A percentile compares a stretch with the other conserved stretches of the same genome.
These are phyloP conservation scores for Chrysosporium keratinophilum DNA, from an alignment of 2,329 filamentous ascomycete genomes.

Conservation along the genomic window DNA sequence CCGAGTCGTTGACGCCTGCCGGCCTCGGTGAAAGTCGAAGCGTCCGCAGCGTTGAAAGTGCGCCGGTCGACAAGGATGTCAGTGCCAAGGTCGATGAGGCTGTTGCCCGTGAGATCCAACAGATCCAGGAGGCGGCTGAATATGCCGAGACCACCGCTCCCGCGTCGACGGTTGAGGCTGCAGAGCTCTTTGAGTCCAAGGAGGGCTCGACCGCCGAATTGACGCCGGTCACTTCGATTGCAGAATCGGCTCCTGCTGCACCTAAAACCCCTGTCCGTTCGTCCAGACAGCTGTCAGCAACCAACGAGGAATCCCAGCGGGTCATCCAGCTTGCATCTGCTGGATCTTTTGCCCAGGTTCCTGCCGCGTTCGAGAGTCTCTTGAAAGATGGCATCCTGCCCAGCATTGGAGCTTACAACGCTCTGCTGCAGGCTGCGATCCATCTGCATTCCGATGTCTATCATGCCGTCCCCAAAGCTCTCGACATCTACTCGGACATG, in stretches of 20 bases:
- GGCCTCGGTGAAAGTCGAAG: slow-evolving; percentile 52
- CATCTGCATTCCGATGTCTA: slow-evolving; percentile 67
- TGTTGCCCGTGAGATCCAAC: slow-evolving; percentile 62
- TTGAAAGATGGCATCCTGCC: slow-evolving; percentile 72
- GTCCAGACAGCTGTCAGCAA: slow-evolving; percentile 41
- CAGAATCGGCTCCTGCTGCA: slow-evolving; percentile 38
- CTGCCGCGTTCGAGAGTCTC: slow-evolving; percentile 82
- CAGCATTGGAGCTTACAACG: slow-evolving; percentile 80
- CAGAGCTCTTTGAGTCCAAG: slow-evolving; percentile 14
- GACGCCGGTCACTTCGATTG: slow-evolving; percentile 17
- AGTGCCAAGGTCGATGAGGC: slow-evolving; percentile 77
- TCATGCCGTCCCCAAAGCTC: slow-evolving; percentile 77
- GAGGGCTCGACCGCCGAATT: slow-evolving; percentile 21
- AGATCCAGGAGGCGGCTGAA: slow-evolving; percentile 46
- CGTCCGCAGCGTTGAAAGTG: slow-evolving; percentile 45
- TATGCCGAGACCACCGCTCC: slow-evolving; percentile 30
- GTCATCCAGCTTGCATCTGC: slow-evolving; percentile 62
- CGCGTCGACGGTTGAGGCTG: slow-evolving; percentile 22
- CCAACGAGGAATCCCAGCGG: slow-evolving; percentile 63
- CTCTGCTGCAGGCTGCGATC: slow-evolving; percentile 73
- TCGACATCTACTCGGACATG: slow-evolving; percentile 97
- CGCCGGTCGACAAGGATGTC: slow-evolving; percentile 38
- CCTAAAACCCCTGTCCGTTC: slow-evolving; percentile 46
- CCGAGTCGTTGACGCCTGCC: slow-evolving; percentile 30
- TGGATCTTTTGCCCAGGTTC: slow-evolving; percentile 75